Base-by-base conservation (phyloP, 257 asterid genomes). In the Pogostemon cablin region DNA sequence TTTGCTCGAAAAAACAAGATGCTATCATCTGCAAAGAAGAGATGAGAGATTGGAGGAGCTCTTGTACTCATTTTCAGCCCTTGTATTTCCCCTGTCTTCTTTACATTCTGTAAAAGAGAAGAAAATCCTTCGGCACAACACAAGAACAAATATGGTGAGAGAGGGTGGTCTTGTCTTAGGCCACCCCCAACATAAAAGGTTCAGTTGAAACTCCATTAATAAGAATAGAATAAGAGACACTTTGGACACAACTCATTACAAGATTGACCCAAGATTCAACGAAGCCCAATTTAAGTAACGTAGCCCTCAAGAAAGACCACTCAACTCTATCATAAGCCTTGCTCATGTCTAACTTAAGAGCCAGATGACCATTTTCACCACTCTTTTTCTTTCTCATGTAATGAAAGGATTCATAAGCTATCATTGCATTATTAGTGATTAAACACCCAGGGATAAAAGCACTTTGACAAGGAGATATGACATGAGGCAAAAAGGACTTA, bases 11-110 rank as follows among this genome's bases (percentile, higher is more conserved):
- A 9, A n/a, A 50, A 50, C 8, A 50, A 4, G 6, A 50, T 4
- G 25, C 56, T 50, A 50, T 50, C 56, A 50, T 50, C 56, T 17
- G 56, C 56, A 4, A 50, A 50, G 56, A 50, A 50, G 6, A 50
- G 56, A n/a, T 50, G 56, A 2, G 25, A 17, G 56, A 50, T 10
- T n/a, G 11, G 2, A 17, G 56, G 32, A 50, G 2, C 56, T 17
- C 56, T 2, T 2, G 5, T 2, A 50, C 5, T 17, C 25, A 10
- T 1, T n/a, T 50, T 17, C 11, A 11, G 1, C 25, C 6, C 32
- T 0, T 25, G 32, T 25, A 25, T 25, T 25, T 25, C 1, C 1
- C 32, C 32, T 2, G 1, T 25, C 32, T 25, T 25, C 32, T 25
- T 25, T 25, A 1, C 32, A 25, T n/a, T 3, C 56, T 50, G 44